Base-by-base conservation (phyloP, 108 stramenopile genomes). In the Cylindrotheca closterium region DNA sequence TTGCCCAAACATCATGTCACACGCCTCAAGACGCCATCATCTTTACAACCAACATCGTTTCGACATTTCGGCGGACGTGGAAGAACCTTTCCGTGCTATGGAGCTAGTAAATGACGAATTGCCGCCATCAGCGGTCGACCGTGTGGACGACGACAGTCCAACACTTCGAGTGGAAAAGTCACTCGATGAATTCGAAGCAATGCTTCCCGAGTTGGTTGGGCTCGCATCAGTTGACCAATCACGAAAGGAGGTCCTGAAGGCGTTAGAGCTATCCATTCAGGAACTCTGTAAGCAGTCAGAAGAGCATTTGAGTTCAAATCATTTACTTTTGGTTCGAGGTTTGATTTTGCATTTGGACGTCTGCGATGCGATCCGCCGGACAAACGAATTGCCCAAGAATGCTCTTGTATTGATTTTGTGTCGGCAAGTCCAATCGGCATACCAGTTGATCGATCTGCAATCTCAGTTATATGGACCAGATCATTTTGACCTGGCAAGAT, bases 41-140 rank as follows among this genome's bases (percentile, higher is more conserved):
- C 68, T 93, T 8, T 89, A 80, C 83, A 86, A 93, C 24, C 91
- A 93, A 54, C 91, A 42, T 42, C 73, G 84, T 1, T 93, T 93
- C 63, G 91, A 93, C 58, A 89, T 93, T 73, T 86, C 88, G 10
- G 83, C 51, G 4, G 60, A 74, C 10, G 49, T 64, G 42, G 69
- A 65, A 53, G 60, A 33, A 15, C 58, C 12, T 1, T 31, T 26
- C 12, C 60, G 34, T 15, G 31, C 33, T 47, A 68, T 75, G 81
- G 88, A 89, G 32, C 47, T 84, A 54, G 60, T 88, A 23, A 68
- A 57, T 15, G 74, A 73, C 5, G 37, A 52, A n/a, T 74, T 88
- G 22, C 91, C 91, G 7, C 54, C 52, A 19, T 89, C 91, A 15
- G 33, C 68, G 2, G 46, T 60, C 28, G 34, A 68, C 24, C 56